Conservation (phyloP, 768 basidiomycete species). For the Leccinum ochraceum region DNA sequence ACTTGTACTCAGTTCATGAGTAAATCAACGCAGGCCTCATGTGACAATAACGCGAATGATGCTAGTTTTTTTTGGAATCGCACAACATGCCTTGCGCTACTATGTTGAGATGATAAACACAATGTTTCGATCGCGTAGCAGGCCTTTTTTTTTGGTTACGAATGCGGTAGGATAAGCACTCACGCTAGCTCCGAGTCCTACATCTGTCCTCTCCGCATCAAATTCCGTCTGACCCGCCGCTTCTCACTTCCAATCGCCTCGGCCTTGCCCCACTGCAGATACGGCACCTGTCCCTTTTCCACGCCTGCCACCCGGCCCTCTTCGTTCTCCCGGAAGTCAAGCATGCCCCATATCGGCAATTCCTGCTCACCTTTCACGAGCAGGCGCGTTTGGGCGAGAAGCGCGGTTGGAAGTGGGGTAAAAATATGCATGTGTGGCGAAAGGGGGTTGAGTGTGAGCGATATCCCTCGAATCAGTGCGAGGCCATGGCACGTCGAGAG, state of each 20-base stretch:
- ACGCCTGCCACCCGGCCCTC: constrained; percentile 47
- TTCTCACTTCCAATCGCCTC: constrained; percentile 73
- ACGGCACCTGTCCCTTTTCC: constrained; percentile 63
- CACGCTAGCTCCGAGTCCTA: constrained; percentile 23
- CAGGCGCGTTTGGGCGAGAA: constrained; percentile 37
- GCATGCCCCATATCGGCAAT: constrained; percentile 83
- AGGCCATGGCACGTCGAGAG: constrained; percentile 72
- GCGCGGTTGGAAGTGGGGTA: constrained; percentile 63
- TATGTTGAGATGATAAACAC: no score
- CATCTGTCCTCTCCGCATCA: constrained; percentile 83
- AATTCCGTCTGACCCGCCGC: constrained; percentile 75
- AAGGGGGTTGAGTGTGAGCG: constrained; percentile 29
- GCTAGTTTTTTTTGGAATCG: no score
- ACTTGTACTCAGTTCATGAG: no score
- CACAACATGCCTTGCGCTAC: no score
- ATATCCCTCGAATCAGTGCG: constrained; percentile 64
- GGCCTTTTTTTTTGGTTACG: no score
- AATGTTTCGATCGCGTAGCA: no score
- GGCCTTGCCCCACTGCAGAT: constrained; percentile 72
- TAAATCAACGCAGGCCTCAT: no score
- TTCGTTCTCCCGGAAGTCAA: constrained; percentile 60
- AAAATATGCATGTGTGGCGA: constrained; percentile 62
- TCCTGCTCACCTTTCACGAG: constrained; percentile 89
- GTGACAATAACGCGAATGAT: no score
- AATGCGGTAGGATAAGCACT: no score